Percentiles rank a stretch among this genome's conserved stretches.
phyloP scores from a whole-genome alignment of 495 filamentous ascomycete genomes.

The Astrothelium subdiscretum region DNA sequence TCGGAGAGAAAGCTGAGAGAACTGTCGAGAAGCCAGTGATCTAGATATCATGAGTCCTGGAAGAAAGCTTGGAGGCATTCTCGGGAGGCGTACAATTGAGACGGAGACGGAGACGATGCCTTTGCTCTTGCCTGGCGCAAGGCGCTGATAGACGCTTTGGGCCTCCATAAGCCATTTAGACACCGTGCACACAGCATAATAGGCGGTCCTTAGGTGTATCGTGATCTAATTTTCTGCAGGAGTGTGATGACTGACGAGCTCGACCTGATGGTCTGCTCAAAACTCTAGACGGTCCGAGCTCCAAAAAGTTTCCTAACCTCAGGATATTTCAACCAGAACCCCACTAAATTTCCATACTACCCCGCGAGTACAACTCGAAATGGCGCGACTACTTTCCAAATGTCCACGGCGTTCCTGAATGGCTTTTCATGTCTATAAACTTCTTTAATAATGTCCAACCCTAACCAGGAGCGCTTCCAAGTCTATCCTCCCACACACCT shows the following conservation, averaged over 20 bases:
- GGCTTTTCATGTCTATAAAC: not conserved
- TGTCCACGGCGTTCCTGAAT: not conserved
- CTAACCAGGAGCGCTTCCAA: not conserved
- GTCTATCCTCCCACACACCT: slow-evolving; percentile 33
- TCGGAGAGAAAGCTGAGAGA: slow-evolving; percentile 26
- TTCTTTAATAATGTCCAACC: not conserved
- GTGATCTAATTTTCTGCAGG: too few relatives aligned
- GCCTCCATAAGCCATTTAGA: not conserved
- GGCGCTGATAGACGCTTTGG: not conserved
- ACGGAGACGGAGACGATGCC: not conserved
- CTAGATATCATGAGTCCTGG: slow-evolving; percentile 11
- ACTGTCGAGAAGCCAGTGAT: slow-evolving; percentile 19
- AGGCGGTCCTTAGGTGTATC: not conserved
- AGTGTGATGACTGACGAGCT: too few relatives aligned
- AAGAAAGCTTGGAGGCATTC: not conserved
- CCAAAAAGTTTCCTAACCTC: not conserved
- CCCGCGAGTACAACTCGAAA: not conserved
- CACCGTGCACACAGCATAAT: slow-evolving; percentile 24
- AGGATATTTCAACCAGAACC: not conserved
- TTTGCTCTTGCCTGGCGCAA: not conserved
- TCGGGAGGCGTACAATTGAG: not conserved
- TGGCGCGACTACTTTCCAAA: not conserved
- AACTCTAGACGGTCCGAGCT: not conserved
- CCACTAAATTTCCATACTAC: not conserved
- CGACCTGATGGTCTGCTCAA: not conserved